phyloP scores from a whole-genome alignment of 768 basidiomycete species.

The Austroboletus festivus region DNA sequence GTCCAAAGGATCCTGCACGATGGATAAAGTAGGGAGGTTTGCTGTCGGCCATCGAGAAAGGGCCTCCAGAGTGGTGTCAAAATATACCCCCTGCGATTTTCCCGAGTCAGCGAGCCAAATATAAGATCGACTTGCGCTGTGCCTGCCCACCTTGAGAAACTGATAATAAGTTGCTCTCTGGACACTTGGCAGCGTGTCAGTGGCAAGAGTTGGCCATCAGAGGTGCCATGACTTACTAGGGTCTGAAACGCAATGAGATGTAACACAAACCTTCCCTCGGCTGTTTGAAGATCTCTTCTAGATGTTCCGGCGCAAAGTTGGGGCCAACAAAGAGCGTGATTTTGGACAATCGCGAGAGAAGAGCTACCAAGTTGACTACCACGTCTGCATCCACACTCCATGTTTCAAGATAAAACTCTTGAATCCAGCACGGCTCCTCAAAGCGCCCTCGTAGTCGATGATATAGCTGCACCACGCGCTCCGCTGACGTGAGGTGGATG shows the following conservation, averaged over 20 bases:
- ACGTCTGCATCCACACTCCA: conserved; percentile 78
- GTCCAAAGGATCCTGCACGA: conserved; percentile 64
- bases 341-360: conserved; percentile 49
- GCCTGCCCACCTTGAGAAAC: conserved; percentile 59
- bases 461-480: conserved; percentile 58
- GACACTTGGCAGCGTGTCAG: conserved; percentile 39
- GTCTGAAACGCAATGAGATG: conserved; percentile 72
- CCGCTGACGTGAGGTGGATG: conserved; percentile 47
- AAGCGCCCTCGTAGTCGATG: conserved; percentile 44
- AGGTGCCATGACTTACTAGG: conserved; percentile 56
- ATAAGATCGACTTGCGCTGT: neutral
- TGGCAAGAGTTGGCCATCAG: neutral
- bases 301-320: conserved; percentile 73
- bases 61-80: conserved; percentile 64
- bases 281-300: conserved; percentile 62
- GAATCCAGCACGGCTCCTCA: conserved; percentile 40
- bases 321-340: conserved; percentile 73
- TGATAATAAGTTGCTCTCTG: conserved; percentile 76
- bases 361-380: conserved; percentile 61
- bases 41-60: conserved; percentile 60
- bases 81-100: conserved; percentile 73
- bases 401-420: conserved; percentile 49
- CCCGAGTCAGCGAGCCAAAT: neutral
- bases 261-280: conserved; percentile 46
- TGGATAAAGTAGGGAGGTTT: conserved; percentile 47